Evolutionary conservation across 805 yeast species (phyloP).

Genomic region (Cyberlindnera amylophila): DNA sequence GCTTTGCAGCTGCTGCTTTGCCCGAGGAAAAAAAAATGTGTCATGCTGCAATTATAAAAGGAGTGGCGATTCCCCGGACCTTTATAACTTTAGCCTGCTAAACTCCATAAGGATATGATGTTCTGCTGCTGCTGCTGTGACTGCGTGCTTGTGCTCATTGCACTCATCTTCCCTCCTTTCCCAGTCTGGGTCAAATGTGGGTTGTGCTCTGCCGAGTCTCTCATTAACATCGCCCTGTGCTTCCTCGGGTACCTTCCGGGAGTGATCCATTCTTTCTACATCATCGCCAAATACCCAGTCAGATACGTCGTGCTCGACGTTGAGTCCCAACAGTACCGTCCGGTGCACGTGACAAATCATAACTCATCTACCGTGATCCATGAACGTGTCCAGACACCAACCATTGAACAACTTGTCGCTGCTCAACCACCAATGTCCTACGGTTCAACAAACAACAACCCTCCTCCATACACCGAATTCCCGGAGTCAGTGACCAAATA

Average conservation of each 20-base stretch:
- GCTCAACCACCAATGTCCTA: conserved; percentile 6
- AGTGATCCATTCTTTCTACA: conserved; percentile 71
- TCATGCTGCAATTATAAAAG: not conserved
- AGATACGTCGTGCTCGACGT: conserved; percentile 29
- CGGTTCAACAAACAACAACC: conserved; percentile 16
- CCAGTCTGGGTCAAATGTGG: conserved; percentile 77
- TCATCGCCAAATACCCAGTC: conserved; percentile 67
- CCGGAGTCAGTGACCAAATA: not conserved
- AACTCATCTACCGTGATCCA: conserved; percentile 6
- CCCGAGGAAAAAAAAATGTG: not conserved
- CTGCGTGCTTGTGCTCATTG: conserved; percentile 62
- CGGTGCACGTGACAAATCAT: not conserved
- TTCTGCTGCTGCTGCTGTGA: conserved; percentile 38
- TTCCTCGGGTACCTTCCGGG: conserved; percentile 75
- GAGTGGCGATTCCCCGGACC: not conserved
- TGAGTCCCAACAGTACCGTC: conserved; percentile 23
- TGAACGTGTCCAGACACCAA: conserved; percentile 14
- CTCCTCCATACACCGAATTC: conserved; percentile 21
- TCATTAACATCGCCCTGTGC: conserved; percentile 69
- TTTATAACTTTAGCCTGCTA: no score
- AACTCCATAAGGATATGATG: not conserved
- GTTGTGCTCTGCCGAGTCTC: conserved; percentile 61
- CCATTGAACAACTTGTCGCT: conserved; percentile 9
- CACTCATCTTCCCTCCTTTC: conserved; percentile 72
- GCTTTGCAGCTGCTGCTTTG: not conserved